Conservation (phyloP, 2,329 filamentous ascomycete species). For the Fusarium proliferatum region DNA sequence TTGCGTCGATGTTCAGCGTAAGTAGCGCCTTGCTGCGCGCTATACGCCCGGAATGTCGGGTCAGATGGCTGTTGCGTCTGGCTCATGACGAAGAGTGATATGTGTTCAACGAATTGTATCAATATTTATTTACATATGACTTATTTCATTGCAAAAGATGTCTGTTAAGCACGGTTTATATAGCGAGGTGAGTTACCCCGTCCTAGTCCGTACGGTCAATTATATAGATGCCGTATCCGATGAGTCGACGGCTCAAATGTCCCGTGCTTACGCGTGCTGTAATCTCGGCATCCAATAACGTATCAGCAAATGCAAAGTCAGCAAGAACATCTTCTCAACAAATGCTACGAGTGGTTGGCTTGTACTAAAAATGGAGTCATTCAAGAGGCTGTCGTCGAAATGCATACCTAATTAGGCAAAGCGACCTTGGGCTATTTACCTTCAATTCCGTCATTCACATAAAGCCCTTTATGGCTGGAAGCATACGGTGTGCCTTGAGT, state of each 20-base stretch:
- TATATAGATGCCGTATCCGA: background rate
- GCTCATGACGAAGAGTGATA: background rate
- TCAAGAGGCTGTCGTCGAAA: background rate
- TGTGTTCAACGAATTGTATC: too few species aligned
- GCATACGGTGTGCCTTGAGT: background rate
- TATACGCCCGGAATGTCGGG: background rate
- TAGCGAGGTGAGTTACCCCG: accelerated
- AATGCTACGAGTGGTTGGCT: background rate
- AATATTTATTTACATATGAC: too few species aligned
- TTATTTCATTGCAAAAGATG: too few species aligned
- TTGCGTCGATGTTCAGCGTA: background rate
- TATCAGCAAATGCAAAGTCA: background rate
- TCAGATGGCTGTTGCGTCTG: background rate
- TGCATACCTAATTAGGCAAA: background rate
- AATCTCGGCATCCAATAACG: background rate
- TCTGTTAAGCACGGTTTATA: background rate
- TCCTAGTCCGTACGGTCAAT: background rate
- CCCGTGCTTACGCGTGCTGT: background rate
- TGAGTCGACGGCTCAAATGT: background rate
- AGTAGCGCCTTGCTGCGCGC: background rate
- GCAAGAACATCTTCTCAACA: accelerated
- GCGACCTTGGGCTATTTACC: background rate
- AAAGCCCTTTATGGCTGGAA: background rate
- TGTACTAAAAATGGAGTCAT: background rate
- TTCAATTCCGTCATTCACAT: too few species aligned